These are phyloP conservation scores for Suhomyces xylopsoci DNA, from an alignment of 805 yeast species.

Conservation along the genomic window DNA sequence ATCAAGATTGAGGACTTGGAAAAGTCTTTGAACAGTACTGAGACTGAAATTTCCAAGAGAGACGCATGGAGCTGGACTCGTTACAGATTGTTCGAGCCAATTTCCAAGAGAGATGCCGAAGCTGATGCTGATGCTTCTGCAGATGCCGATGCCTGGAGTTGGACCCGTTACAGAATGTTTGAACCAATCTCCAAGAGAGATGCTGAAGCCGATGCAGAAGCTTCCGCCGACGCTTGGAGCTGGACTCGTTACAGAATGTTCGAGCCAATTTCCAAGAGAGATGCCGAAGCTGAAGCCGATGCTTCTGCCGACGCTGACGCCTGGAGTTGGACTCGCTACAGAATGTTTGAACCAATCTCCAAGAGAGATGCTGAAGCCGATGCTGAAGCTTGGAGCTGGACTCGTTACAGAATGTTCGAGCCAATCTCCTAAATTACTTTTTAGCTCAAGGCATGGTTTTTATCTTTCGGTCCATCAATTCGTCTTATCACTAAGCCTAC, in stretches of 20 bases:
- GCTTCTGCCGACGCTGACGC: not conserved
- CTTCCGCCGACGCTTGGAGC: constrained; percentile 5
- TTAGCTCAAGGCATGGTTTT: not conserved
- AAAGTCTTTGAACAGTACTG: not conserved
- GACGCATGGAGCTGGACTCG: constrained; percentile 9
- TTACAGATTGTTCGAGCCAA: constrained; percentile 7
- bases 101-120: constrained; percentile 7
- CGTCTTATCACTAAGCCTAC: not conserved
- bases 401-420: constrained; percentile 4
- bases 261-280: constrained; percentile 14
- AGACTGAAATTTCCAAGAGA: constrained; percentile 9
- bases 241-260: constrained; percentile 4
- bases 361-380: constrained; percentile 11
- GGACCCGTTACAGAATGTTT: constrained; percentile 3
- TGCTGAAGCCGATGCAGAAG: constrained; percentile 10
- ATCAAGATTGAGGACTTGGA: constrained; percentile 2
- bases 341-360: constrained; percentile 6
- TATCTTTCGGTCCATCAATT: not conserved
- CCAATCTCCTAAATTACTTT: not conserved
- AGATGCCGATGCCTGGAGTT: constrained; percentile 1
- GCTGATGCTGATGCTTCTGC: constrained; percentile 10
- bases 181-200: constrained; percentile 11
- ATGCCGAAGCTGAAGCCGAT: constrained; percentile 11
- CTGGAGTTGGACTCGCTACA: constrained; percentile 5
- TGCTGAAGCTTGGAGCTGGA: constrained; percentile 9